Base-by-base conservation (phyloP, 2,329 filamentous ascomycete species). In the Cladophialophora carrionii region DNA sequence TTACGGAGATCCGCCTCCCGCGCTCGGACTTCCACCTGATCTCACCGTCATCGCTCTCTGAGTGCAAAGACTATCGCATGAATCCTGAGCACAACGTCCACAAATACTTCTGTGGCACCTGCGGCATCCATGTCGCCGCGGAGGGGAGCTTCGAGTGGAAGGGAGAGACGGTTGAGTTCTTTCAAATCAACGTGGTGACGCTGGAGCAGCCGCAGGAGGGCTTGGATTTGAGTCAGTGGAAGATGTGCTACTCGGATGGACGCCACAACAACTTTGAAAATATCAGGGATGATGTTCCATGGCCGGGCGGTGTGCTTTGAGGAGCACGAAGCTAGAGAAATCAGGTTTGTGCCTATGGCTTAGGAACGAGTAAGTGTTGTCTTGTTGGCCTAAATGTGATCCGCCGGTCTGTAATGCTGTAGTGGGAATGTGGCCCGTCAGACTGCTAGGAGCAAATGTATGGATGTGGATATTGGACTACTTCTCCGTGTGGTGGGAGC, bases 151-250 rank as follows among this genome's bases (percentile, higher is more conserved):
- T 56, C 43, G 65, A 65, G 54, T 62, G 37, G 29, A 54, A 63
- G 12, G 67, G 68, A 17, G 12, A 48, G 32, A 37, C 31, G 12
- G 31, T 63, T 31, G 53, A 66, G 7, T 63, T 70, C 54, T 71
- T 70, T 55, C 29, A 48, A 4, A 34, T 72, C 60, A 71, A 70
- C 46, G 55, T 64, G 49, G 22, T 63, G 34, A 68, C 69, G 9
- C 49, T 72, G 24, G 70, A 72, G 58, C 70, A 72, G 58, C 70
- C 70, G 2, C 70, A 72, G 63, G 65, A 70, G 3, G 68, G 70
- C 0, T 53, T 72, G 22, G 70, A 72, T 29, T 55, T 72, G 57
- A 70, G 62, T 32, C 52, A 63, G 24, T 66, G 63, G 32, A 69
- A 68, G 61, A 62, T 68, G 4, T 4, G 26, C 6, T 71, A 71